A percentile compares a stretch with the other conserved stretches of the same genome.
phyloP scores from a whole-genome alignment of 768 basidiomycete species.

The Candolleomyces eurysporus region DNA sequence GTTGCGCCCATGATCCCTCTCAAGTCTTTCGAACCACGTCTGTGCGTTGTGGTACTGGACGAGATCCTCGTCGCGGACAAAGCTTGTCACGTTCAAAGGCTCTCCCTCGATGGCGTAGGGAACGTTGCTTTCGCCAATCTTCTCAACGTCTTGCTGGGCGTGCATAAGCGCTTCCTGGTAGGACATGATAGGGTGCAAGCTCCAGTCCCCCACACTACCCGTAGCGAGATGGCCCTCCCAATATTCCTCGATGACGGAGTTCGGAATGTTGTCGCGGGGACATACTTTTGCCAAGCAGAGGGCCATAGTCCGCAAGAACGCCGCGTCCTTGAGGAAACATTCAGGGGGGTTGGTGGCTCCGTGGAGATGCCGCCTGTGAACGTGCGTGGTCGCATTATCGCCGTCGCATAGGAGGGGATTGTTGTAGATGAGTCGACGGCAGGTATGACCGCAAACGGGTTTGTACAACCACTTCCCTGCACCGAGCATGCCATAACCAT shows the following conservation, averaged over 20 bases:
- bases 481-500: slow-evolving; percentile 6
- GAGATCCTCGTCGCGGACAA: slow-evolving; percentile 1
- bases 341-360: slow-evolving; percentile 1
- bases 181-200: slow-evolving; percentile 3
- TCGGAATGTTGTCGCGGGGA: slow-evolving; percentile 1
- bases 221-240: slow-evolving; percentile 11
- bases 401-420: slow-evolving; percentile 1
- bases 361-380: slow-evolving; percentile 2
- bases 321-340: slow-evolving; percentile 12
- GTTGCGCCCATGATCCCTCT: slow-evolving; percentile 2
- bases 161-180: slow-evolving; percentile 6
- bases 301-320: slow-evolving; percentile 10
- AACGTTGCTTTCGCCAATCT: slow-evolving; percentile 3
- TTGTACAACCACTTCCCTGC: slow-evolving; percentile 5
- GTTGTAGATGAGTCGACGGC: slow-evolving; percentile 1
- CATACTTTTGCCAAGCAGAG: slow-evolving; percentile 8
- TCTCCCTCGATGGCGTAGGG: not conserved
- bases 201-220: slow-evolving; percentile 6
- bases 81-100: slow-evolving; percentile 8
- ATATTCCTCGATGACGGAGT: slow-evolving; percentile 7
- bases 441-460: slow-evolving; percentile 9
- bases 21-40: slow-evolving; percentile 1
- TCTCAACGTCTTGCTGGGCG: slow-evolving; percentile 6
- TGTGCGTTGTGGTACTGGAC: not conserved
- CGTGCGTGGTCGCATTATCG: not conserved